Evolutionary conservation across 2,329 filamentous ascomycete genomes (phyloP), one percentile per base, ranked within the genome.

Genomic region (Sporothrix phasma): DNA sequence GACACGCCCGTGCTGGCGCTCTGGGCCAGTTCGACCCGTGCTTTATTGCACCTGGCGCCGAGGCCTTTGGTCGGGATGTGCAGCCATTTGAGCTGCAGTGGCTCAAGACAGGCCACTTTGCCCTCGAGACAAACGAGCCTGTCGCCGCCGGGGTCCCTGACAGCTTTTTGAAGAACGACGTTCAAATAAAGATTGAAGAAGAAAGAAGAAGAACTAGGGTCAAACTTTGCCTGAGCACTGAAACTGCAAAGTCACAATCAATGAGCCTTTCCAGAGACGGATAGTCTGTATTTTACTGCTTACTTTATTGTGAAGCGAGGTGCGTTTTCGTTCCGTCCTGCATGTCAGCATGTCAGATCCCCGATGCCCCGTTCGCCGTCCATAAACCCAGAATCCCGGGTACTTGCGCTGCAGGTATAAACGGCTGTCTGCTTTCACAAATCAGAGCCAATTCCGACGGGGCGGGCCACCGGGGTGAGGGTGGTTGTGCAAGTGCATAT

Each of bases 71-170:
- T 69, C 73, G 69, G 24, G 82, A 86, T 73, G 71, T 81, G 15
- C 15, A 75, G 8, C 72, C 77, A 26, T 75, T 80, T 4, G 77
- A 82, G 69, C 69, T 84, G 45, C 74, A 77, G 66, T 74, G 81
- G 58, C 69, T 85, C 47, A 81, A 86, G 70, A 78, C 78, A 70
- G 82, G 81, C 0, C 83, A 86, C 73, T 85, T 85, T 75, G 80
- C 81, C 15, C 66, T 74, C 11, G 74, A 77, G 70, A 73, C 68
- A 0, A 73, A 76, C 58, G 73, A 75, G 67, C 49, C 63, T 22
- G 61, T 68, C 62, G 66, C 73, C 41, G 73, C 73, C 5, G 67
- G 67, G 51, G 64, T 67, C 56, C 74, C 74, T 26, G 56, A 68
- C 24, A 60, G 26, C 2, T 74, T 75, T 29, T 68, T 74, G 10